Conservation (phyloP, 1,139 yeast species). For the Lodderomyces elongisporus region DNA sequence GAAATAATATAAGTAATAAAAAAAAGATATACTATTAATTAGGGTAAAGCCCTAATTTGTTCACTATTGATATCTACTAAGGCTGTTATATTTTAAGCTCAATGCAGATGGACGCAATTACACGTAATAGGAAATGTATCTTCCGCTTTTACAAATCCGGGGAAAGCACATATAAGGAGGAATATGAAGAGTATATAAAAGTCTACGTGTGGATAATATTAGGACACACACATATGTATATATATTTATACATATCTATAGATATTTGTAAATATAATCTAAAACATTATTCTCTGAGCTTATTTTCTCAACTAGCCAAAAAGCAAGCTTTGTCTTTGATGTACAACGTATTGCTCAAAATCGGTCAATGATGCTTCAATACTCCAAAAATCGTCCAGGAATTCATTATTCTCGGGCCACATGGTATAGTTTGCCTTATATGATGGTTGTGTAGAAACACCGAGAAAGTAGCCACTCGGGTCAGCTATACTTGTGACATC, state of each 20-base stretch:
- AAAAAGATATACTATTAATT: no score
- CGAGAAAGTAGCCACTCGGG: slow-evolving; percentile 8
- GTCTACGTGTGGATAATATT: not conserved
- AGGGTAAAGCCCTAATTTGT: no score
- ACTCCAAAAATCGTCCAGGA: slow-evolving; percentile 22
- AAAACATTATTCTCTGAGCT: slow-evolving; percentile 1
- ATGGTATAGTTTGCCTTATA: slow-evolving; percentile 6
- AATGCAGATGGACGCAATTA: no score
- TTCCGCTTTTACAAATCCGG: no score
- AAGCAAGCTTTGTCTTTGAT: slow-evolving; percentile 13
- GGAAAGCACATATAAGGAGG: no score
- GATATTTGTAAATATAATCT: not conserved
- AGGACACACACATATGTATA: not conserved
- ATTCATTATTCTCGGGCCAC: slow-evolving; percentile 1
- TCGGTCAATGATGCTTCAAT: slow-evolving; percentile 26
- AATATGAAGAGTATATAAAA: no score
- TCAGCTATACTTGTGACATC: slow-evolving; percentile 6
- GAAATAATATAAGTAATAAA: no score
- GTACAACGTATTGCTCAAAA: slow-evolving; percentile 26
- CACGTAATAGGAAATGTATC: no score
- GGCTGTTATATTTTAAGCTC: no score
- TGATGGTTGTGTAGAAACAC: slow-evolving; percentile 4
- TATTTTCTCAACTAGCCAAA: slow-evolving; percentile 7
- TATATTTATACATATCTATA: no score
- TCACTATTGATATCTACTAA: no score